Conservation (phyloP, 2,329 filamentous ascomycete species). For the Pseudocercospora eumusae region DNA sequence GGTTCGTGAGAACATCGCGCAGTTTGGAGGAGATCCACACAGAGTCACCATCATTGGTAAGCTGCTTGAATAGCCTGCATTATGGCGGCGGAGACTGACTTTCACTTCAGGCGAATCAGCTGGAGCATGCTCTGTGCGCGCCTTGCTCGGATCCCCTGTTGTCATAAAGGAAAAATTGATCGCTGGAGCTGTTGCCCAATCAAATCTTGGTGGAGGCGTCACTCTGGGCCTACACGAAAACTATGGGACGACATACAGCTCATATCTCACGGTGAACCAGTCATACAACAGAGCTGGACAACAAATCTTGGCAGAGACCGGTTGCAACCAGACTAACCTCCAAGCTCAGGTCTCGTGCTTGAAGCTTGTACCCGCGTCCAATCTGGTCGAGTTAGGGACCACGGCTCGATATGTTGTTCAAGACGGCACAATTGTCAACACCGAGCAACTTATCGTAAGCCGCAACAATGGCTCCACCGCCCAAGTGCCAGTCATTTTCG, state of each 20-base stretch:
- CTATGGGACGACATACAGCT: constrained; percentile 60
- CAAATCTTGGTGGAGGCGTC: constrained; percentile 59
- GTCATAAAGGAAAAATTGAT: constrained; percentile 49
- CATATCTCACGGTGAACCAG: constrained; percentile 59
- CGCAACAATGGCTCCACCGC: constrained; percentile 49
- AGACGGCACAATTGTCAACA: constrained; percentile 59
- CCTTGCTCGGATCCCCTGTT: constrained; percentile 55
- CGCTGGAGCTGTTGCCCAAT: constrained; percentile 52
- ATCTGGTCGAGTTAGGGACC: constrained; percentile 45
- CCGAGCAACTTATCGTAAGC: constrained; percentile 51
- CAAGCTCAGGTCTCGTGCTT: constrained; percentile 57
- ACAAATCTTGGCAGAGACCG: constrained; percentile 54
- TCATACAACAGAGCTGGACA: constrained; percentile 53
- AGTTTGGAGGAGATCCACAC: constrained; percentile 52
- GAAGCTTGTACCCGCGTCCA: constrained; percentile 48
- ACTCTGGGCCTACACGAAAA: constrained; percentile 57
- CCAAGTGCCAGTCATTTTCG: constrained; percentile 59
- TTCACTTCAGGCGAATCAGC: constrained; percentile 53
- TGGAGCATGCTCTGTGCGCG: constrained; percentile 58
- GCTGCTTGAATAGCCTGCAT: background rate
- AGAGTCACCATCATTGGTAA: constrained; percentile 43
- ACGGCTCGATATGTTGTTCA: constrained; percentile 58
- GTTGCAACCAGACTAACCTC: constrained; percentile 53
- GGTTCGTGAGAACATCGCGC: constrained; percentile 49
- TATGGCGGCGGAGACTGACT: constrained; percentile 42